Conservation (phyloP, 768 basidiomycete genomes). For the Agrocybe pediades region DNA sequence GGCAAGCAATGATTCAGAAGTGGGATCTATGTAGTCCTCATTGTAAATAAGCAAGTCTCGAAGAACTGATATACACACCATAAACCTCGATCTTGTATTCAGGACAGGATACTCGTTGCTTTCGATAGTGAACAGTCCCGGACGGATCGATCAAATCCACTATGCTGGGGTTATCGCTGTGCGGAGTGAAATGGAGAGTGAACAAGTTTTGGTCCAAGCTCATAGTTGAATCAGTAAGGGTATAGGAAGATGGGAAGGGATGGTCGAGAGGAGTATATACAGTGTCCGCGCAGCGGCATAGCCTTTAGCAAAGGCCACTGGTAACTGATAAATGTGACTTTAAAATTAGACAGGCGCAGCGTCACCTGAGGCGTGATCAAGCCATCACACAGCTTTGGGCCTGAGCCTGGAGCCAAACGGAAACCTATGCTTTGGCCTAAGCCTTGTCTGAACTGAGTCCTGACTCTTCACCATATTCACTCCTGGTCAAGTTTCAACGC, state of each 20-base stretch:
- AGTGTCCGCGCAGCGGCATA: background rate
- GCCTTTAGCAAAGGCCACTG: background rate
- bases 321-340: no score
- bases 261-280: slow-evolving; percentile 8
- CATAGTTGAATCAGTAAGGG: slow-evolving; percentile 43
- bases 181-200: slow-evolving; percentile 68
- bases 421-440: no score
- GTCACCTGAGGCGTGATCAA: no score
- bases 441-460: no score
- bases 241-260: slow-evolving; percentile 8
- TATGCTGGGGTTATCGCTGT: slow-evolving; percentile 57
- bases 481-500: no score
- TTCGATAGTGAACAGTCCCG: slow-evolving; percentile 71
- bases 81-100: slow-evolving; percentile 69
- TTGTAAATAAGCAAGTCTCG: background rate
- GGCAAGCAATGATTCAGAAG: slow-evolving; percentile 70
- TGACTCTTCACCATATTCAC: no score
- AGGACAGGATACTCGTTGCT: slow-evolving; percentile 54
- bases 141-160: slow-evolving; percentile 71
- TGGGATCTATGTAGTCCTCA: slow-evolving; percentile 57
- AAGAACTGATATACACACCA: slow-evolving; percentile 42
- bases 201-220: slow-evolving; percentile 87
- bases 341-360: no score
- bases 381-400: background rate
- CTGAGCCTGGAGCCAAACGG: background rate